These are phyloP conservation scores for Viridothelium virens DNA, from an alignment of 495 filamentous ascomycete species.

Conservation along the genomic window DNA sequence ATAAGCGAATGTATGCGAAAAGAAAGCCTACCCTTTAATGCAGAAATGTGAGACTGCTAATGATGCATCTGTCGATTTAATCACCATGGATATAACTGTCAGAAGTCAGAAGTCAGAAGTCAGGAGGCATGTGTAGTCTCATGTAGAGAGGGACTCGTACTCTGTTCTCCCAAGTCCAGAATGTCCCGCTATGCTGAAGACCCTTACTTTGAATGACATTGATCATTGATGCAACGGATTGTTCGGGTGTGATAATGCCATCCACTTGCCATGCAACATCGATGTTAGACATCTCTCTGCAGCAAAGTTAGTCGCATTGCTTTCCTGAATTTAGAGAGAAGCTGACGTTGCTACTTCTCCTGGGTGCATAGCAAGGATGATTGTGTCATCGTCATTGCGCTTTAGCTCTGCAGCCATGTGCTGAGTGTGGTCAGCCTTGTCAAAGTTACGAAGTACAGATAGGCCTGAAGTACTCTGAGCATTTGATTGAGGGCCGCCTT, in stretches of 20 bases:
- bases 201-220: conserved; percentile 44
- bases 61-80: background rate
- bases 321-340: background rate
- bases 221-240: conserved; percentile 46
- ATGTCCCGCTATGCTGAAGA: conserved; percentile 43
- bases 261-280: conserved; percentile 44
- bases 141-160: conserved; percentile 27
- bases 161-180: conserved; percentile 50
- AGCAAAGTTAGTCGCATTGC: conserved; percentile 5
- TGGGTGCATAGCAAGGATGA: conserved; percentile 49
- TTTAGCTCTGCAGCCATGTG: conserved; percentile 50
- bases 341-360: conserved; percentile 49
- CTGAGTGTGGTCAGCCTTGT: conserved; percentile 20
- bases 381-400: conserved; percentile 40
- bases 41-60: background rate
- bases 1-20: background rate
- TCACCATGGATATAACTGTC: conserved; percentile 24
- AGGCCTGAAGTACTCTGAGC: conserved; percentile 33
- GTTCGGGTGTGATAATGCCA: conserved; percentile 42
- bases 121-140: conserved; percentile 31
- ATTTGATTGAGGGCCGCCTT: conserved; percentile 54
- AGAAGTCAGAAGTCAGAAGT: conserved; percentile 2
- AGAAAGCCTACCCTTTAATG: background rate
- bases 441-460: background rate
- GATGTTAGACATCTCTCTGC: conserved; percentile 44